Base-by-base conservation (phyloP, 257 asterid species). In the Nyctanthes arbortristis region DNA sequence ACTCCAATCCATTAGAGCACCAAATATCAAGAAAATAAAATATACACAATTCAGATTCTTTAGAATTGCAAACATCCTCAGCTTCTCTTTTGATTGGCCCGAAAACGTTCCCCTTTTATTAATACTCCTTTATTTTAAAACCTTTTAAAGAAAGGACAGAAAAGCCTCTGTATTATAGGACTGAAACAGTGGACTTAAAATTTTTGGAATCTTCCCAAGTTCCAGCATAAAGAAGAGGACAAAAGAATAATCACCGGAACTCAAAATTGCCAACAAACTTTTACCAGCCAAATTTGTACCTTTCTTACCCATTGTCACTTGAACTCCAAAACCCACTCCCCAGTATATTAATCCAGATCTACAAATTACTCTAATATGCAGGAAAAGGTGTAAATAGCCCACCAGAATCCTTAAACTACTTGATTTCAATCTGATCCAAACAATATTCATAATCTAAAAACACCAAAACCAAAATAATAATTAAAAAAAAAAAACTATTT, bases 151-250 rank as follows among this genome's bases (percentile, higher is more conserved):
- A n/a, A 65, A 55, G 31, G 62, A 22, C n/a, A 63, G 36, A 78
- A 33, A 9, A 66, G n/a, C 73, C 5, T 22, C 33, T 58, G 1
- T n/a, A 1, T 66, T n/a, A n/a, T 33, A 33, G 72, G 67, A 68
- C 69, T 65, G 7, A 71, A 69, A 54, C 65, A 76, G 73, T 55
- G 67, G 32, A 68, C 54, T 31, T 65, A 28, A 70, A 66, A n/a
- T n/a, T 64, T 73, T 61, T 61, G 71, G 95, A 85, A 88, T 88
- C 89, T 82, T 76, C 82, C 73, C 80, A 75, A 85, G 77, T 87
- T 82, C 87, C 67, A 78, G 43, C 82, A 68, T 52, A 75, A 81
- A 81, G 86, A 80, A 84, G 85, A 77, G 75, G 92, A 91, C 95
- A 85, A 84, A 84, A 79, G 59, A 64, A 74, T 63, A 66, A 81